Evolutionary conservation across 108 stramenopile genomes (phyloP), one percentile per base, ranked within the genome.

Genomic region (Skeletonema tropicum): DNA sequence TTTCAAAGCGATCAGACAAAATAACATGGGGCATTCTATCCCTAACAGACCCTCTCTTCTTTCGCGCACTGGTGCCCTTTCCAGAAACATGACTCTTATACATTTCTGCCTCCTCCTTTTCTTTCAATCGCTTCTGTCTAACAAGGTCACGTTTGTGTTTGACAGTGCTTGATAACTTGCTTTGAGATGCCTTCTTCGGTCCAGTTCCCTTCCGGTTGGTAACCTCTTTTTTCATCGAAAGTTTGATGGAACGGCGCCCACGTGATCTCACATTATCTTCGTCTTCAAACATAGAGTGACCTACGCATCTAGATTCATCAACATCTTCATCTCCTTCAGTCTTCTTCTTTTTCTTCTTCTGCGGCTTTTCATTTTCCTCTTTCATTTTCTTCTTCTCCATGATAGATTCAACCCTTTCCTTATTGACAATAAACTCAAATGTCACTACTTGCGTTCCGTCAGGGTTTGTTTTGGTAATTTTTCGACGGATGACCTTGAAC

Each of bases 241-340:
- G 26, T 15, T 74, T 74, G 31, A 77, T 15, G 41, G 57, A 57
- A 8, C 55, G 32, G 15, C 52, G 52, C 23, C 52, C 52, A 29
- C 68, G 63, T 23, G 21, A 46, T 35, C 60, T 65, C 11, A 23
- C 30, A 52, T 90, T 88, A 57, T 92, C 92, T 60, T 92, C 92
- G 33, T 96, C 95, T 82, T 90, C 90, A 72, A 93, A 96, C 69
- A 91, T 81, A 29, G 95, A 86, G 75, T 96, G 93, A 4, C 95
- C 95, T 10, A 90, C 70, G 58, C 86, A 84, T 62, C 82, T 87
- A 10, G 84, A 55, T 82, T 63, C 76, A 67, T 57, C 77, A 64
- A 38, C 59, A 38, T 32, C 73, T 29, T 46, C 74, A 38, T 80
- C 57, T 55, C 5, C 42, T 12, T 10, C 66, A n/a, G 23, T 30